Evolutionary conservation across 352 stramenopile species (phyloP), one percentile per base, ranked within the genome.

Genomic region (Phytophthora cactorum): DNA sequence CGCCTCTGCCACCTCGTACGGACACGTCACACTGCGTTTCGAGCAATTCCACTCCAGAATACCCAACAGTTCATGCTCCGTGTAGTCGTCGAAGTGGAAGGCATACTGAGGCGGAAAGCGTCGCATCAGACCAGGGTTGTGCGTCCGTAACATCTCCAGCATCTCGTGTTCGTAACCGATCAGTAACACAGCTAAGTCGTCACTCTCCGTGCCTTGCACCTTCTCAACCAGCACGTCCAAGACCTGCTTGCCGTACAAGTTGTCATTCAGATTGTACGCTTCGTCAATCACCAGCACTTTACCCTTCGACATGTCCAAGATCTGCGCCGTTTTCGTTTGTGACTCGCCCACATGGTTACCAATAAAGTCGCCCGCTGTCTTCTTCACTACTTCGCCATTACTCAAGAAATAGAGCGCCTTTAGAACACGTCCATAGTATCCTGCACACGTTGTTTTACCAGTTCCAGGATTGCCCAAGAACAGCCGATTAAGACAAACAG

Each of bases 211-310:
- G 28, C 88, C 92, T 66, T 98, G 92, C 29, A 98, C 85, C 59
- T 97, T 96, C 56, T 97, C 92, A 8, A 98, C 93, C 10, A 98
- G 41, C 12, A 96, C 91, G 66, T 98, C 83, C 2, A 97, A 45
- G 38, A 88, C 88, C 63, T 90, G 80, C 59, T 91, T 91, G 3
- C 84, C 84, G 38, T 81, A 92, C 49, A 69, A 52, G 5, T 78
- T 77, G 39, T 90, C 81, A 59, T 97, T 78, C 4, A 98, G 55
- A n/a, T 84, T 95, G 78, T 98, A 98, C 0, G 93, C 93, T 69
- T 98, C 94, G 56, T 98, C 94, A 47, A 98, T 98, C 8, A 98
- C 82, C 6, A 98, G 73, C 15, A 98, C 92, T 59, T 97, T 97
- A 4, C 94, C 94, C 46, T 89, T 82, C 1, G 87, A 77, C 54